phyloP scores from a whole-genome alignment of 2,329 filamentous ascomycete genomes.

The Ophiostoma quercus region DNA sequence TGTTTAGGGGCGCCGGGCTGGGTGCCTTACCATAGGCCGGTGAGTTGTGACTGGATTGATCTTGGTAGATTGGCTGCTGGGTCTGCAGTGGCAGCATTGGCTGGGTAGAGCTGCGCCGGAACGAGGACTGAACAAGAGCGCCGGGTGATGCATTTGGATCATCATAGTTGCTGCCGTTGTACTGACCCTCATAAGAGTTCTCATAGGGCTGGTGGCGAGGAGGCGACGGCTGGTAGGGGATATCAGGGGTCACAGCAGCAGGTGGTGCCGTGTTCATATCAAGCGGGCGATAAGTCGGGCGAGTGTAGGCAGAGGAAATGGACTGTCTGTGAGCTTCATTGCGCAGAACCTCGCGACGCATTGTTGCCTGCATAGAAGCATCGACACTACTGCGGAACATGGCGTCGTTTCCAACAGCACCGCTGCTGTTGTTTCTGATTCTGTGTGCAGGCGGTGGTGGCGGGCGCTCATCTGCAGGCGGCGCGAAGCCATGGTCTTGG shows the following conservation, averaged over 20 bases:
- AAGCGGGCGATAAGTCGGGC: slow-evolving; percentile 48
- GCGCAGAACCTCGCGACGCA: slow-evolving; percentile 55
- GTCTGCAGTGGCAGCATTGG: slow-evolving; percentile 25
- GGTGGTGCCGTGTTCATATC: slow-evolving; percentile 40
- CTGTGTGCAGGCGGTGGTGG: slow-evolving; percentile 55
- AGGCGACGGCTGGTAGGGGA: slow-evolving; percentile 33
- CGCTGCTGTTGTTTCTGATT: slow-evolving; percentile 43
- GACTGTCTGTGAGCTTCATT: slow-evolving; percentile 54
- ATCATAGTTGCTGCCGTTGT: slow-evolving; percentile 54
- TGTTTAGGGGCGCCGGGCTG: slow-evolving; percentile 43
- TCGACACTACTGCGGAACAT: slow-evolving; percentile 41
- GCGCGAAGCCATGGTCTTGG: slow-evolving; percentile 18
- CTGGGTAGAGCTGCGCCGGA: slow-evolving; percentile 31
- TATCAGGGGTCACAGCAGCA: slow-evolving; percentile 35
- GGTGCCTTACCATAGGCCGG: slow-evolving; percentile 38
- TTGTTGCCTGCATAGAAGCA: slow-evolving; percentile 40
- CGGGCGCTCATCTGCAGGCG: slow-evolving; percentile 40
- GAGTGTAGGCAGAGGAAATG: slow-evolving; percentile 44
- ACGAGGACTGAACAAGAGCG: slow-evolving; percentile 28
- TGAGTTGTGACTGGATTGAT: slow-evolving; percentile 29
- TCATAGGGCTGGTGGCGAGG: slow-evolving; percentile 48
- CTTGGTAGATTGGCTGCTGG: slow-evolving; percentile 20
- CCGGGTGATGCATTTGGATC: slow-evolving; percentile 54
- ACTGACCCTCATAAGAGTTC: slow-evolving; percentile 42
- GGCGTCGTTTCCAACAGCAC: slow-evolving; percentile 37